These are phyloP conservation scores for Aspergillus leporis DNA, from an alignment of 495 filamentous ascomycete genomes.

Conservation along the genomic window DNA sequence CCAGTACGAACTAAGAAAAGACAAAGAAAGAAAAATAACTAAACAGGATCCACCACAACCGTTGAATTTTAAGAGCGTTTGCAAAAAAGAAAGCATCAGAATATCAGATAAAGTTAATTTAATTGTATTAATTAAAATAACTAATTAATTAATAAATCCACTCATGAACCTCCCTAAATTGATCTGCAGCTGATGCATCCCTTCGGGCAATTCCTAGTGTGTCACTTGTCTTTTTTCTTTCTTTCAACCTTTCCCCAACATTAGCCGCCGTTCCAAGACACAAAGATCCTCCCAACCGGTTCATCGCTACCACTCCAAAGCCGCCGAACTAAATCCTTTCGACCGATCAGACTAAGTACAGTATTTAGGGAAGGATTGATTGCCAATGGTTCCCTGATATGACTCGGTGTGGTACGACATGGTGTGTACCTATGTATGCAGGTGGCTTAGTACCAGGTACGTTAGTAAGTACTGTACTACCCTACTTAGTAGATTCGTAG, in stretches of 20 bases:
- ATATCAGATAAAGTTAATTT: too few relatives aligned
- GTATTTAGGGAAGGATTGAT: too few relatives aligned
- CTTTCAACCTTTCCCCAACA: neutral
- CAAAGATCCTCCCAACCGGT: neutral
- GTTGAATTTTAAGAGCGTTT: neutral
- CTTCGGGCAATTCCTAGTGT: neutral
- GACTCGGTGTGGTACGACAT: too few relatives aligned
- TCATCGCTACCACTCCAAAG: neutral
- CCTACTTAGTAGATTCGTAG: too few relatives aligned
- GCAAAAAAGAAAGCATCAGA: neutral
- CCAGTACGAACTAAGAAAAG: neutral
- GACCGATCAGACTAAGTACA: too few relatives aligned
- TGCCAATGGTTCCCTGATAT: too few relatives aligned
- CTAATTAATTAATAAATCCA: neutral
- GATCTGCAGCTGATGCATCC: neutral
- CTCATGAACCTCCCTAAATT: neutral
- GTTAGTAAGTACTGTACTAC: too few relatives aligned
- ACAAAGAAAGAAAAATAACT: neutral
- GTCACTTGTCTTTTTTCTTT: neutral
- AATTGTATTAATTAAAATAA: neutral
- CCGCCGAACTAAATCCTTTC: neutral
- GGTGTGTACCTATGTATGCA: too few relatives aligned
- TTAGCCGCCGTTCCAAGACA: conserved; percentile 1
- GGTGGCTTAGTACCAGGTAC: too few relatives aligned
- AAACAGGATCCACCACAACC: neutral